Conservation (phyloP, 2,329 filamentous ascomycete genomes). For the Diaporthe sp. region DNA sequence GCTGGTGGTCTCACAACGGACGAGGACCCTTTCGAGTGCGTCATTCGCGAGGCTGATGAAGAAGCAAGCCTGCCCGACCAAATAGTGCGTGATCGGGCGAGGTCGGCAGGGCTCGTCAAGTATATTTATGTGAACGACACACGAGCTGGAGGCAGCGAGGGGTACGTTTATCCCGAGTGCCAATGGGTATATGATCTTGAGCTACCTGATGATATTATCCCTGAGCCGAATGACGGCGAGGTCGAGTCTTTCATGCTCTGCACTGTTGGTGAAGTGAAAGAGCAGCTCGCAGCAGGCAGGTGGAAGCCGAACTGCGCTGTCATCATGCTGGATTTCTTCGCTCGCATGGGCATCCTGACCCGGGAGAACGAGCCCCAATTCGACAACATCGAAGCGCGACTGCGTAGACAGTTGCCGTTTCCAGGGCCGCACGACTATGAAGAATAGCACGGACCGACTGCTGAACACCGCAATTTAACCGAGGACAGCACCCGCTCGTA, state of each 20-base stretch:
- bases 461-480: background rate
- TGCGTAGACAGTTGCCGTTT: slow-evolving; percentile 86
- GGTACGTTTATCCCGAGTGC: slow-evolving; percentile 87
- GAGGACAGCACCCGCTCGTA: background rate
- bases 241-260: slow-evolving; percentile 86
- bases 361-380: slow-evolving; percentile 82
- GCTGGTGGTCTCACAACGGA: slow-evolving; percentile 84
- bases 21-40: slow-evolving; percentile 82
- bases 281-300: slow-evolving; percentile 74
- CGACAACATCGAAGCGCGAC: slow-evolving; percentile 76
- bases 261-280: slow-evolving; percentile 80
- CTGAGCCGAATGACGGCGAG: slow-evolving; percentile 86
- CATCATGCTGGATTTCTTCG: slow-evolving; percentile 88
- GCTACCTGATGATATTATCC: slow-evolving; percentile 74
- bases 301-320: slow-evolving; percentile 96
- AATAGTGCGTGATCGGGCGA: slow-evolving; percentile 70
- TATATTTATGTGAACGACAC: slow-evolving; percentile 86
- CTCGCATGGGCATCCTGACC: slow-evolving; percentile 84
- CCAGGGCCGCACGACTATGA: slow-evolving; percentile 69
- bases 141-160: slow-evolving; percentile 81
- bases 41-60: slow-evolving; percentile 88
- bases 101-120: slow-evolving; percentile 76
- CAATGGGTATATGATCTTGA: slow-evolving; percentile 94
- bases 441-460: slow-evolving; percentile 15
- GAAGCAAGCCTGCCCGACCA: slow-evolving; percentile 83